phyloP scores from a whole-genome alignment of 2,329 filamentous ascomycete species.

The Eurotiales sp. region DNA sequence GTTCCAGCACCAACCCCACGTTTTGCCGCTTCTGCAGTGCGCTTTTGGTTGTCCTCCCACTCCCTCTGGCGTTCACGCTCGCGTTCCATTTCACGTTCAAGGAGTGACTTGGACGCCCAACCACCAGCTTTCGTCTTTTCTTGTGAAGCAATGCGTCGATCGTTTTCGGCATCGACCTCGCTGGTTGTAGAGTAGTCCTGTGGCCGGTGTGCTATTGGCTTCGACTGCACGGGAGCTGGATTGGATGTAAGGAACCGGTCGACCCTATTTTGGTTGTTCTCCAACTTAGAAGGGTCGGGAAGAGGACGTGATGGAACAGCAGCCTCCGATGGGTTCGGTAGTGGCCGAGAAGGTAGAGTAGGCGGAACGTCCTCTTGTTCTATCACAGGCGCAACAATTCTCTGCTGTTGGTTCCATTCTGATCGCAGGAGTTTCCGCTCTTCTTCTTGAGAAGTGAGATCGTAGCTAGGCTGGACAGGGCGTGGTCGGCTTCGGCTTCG shows the following conservation, averaged over 20 bases:
- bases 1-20: conserved; percentile 36
- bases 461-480: conserved; percentile 43
- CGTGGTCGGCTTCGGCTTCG: conserved; percentile 29
- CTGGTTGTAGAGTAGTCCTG: conserved; percentile 50
- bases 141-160: conserved; percentile 52
- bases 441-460: conserved; percentile 57
- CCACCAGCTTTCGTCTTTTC: conserved; percentile 56
- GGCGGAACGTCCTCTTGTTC: conserved; percentile 19
- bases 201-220: conserved; percentile 37
- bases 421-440: conserved; percentile 58
- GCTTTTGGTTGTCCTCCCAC: conserved; percentile 60
- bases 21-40: conserved; percentile 44
- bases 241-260: conserved; percentile 55
- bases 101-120: conserved; percentile 60
- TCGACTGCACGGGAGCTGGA: conserved; percentile 43
- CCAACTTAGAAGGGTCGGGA: conserved; percentile 42
- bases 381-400: conserved; percentile 15
- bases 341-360: conserved; percentile 22
- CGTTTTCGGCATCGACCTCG: conserved; percentile 55
- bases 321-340: conserved; percentile 20
- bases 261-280: conserved; percentile 42
- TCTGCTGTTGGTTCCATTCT: conserved; percentile 50
- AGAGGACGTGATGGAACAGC: conserved; percentile 36
- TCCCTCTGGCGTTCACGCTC: conserved; percentile 62
- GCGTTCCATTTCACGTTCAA: conserved; percentile 65